Evolutionary conservation across 139 green algal genomes (phyloP).

Genomic region (Zygnema circumcarinatum): DNA sequence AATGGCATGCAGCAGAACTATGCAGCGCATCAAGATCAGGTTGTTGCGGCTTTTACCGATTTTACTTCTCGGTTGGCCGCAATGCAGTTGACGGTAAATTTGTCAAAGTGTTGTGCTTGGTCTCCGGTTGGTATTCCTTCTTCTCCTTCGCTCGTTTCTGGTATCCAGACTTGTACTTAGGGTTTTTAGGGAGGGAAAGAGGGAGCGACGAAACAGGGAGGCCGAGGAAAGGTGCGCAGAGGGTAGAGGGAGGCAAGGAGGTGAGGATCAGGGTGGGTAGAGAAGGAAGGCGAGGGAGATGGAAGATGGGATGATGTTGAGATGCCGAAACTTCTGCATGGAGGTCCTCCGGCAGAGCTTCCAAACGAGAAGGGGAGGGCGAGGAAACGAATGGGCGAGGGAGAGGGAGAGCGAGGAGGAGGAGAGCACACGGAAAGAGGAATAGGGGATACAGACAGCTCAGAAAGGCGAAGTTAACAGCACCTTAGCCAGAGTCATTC

Average conservation of each 20-base stretch:
- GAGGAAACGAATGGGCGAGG: neutral
- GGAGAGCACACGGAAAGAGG: neutral
- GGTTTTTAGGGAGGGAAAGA: neutral
- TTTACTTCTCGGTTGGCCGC: too few relatives aligned
- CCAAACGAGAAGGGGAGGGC: neutral
- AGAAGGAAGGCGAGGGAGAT: neutral
- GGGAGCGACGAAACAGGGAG: neutral
- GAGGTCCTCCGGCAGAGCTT: neutral
- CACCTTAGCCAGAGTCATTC: neutral
- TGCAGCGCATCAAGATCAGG: too few relatives aligned
- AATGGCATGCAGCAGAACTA: too few relatives aligned
- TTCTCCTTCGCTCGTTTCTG: too few relatives aligned
- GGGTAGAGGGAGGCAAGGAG: neutral
- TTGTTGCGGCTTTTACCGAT: too few relatives aligned
- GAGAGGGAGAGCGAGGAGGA: neutral
- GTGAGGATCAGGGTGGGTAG: neutral
- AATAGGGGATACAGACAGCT: neutral
- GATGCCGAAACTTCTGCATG: neutral
- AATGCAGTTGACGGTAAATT: too few relatives aligned
- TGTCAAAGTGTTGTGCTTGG: too few relatives aligned
- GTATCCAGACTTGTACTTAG: too few relatives aligned
- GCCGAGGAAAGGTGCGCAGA: neutral
- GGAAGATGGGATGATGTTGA: neutral
- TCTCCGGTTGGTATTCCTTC: too few relatives aligned
- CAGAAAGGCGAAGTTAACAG: neutral